phyloP scores from a whole-genome alignment of 2,329 filamentous ascomycete species.

The Cyphellophora attinorum region DNA sequence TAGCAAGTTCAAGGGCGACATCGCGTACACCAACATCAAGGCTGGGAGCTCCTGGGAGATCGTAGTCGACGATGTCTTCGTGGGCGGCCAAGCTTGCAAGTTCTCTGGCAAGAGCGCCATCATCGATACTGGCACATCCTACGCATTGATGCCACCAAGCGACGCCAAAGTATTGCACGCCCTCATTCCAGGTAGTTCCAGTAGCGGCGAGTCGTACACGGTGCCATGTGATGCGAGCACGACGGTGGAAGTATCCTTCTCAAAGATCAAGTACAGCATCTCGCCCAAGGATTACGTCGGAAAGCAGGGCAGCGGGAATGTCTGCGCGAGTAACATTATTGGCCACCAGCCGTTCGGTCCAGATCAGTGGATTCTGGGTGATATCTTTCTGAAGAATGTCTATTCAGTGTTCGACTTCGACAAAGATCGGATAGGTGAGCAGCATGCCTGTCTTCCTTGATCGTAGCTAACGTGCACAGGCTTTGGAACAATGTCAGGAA shows the following conservation, averaged over 20 bases:
- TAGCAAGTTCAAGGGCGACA: constrained; percentile 56
- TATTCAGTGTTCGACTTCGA: constrained; percentile 79
- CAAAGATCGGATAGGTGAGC: constrained; percentile 26
- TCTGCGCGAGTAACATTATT: constrained; percentile 62
- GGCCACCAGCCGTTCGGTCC: constrained; percentile 56
- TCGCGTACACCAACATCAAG: constrained; percentile 54
- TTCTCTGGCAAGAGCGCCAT: constrained; percentile 55
- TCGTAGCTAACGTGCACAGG: constrained; percentile 10
- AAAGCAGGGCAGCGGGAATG: constrained; percentile 19
- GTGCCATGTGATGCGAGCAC: constrained; percentile 62
- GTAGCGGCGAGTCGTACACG: constrained; percentile 48
- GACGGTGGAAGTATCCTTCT: constrained; percentile 57
- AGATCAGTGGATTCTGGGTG: constrained; percentile 68
- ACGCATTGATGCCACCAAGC: constrained; percentile 59
- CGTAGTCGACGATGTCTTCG: constrained; percentile 53
- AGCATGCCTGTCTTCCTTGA: constrained; percentile 6
- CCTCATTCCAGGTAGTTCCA: constrained; percentile 52
- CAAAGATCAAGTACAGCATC: constrained; percentile 56
- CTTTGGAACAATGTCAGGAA: constrained; percentile 6
- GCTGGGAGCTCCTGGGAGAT: constrained; percentile 58
- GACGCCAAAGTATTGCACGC: constrained; percentile 61
- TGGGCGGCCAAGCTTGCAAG: constrained; percentile 47
- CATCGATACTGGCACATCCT: constrained; percentile 78
- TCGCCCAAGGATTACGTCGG: constrained; percentile 62
- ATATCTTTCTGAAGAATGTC: constrained; percentile 81